phyloP scores from a whole-genome alignment of 805 yeast genomes.

The Teunomyces kruisii region DNA sequence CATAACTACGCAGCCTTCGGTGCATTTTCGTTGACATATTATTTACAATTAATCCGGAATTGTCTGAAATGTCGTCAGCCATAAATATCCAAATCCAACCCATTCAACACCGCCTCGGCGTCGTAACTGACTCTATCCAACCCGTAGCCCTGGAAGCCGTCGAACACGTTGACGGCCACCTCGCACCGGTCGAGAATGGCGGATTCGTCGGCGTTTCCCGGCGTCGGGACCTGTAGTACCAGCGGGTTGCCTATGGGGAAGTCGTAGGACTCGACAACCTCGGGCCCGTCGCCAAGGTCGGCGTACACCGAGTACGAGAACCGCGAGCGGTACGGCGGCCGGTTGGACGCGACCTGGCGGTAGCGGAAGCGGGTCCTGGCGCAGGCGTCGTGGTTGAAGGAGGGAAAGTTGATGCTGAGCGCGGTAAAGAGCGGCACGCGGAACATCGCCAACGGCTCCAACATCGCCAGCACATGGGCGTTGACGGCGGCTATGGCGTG shows the following conservation, averaged over 20 bases:
- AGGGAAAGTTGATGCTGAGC: conserved; percentile 29
- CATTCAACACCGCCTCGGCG: conserved; percentile 3
- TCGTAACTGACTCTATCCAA: conserved; percentile 3
- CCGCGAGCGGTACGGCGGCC: not conserved
- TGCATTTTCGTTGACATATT: too few species aligned
- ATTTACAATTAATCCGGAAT: too few species aligned
- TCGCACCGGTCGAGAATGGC: not conserved
- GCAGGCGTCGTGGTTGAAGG: conserved; percentile 23
- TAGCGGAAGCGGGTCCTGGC: not conserved
- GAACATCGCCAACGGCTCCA: not conserved
- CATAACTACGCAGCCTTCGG: too few species aligned
- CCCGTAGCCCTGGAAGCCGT: conserved; percentile 2
- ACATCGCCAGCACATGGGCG: not conserved
- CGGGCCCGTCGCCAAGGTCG: not conserved
- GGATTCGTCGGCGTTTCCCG: not conserved
- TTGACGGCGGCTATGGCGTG: conserved; percentile 26
- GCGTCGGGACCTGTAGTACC: too few species aligned
- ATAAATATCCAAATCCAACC: not conserved
- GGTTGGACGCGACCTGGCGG: conserved; percentile 1
- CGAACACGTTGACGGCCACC: conserved; percentile 5
- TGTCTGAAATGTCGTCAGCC: too few species aligned
- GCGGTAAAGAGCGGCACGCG: conserved; percentile 6
- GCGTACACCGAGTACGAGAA: too few species aligned
- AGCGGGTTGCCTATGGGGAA: not conserved
- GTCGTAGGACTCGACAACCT: not conserved